Base-by-base conservation (phyloP, 2,329 filamentous ascomycete genomes). In the Penicillium aurantiogriseum region DNA sequence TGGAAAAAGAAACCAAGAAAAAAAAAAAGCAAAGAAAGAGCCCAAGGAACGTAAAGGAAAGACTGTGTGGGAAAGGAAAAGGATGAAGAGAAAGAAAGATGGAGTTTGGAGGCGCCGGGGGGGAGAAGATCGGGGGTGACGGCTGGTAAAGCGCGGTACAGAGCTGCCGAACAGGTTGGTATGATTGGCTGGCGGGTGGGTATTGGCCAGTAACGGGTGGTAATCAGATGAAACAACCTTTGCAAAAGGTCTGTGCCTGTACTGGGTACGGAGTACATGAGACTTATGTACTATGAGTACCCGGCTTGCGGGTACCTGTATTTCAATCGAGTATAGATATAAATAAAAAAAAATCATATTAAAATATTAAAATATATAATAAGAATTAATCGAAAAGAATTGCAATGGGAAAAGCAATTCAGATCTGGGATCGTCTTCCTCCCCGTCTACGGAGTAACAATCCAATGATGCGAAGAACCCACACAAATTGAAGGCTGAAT, bases 11-110 rank as follows among this genome's bases (percentile, higher is more conserved):
- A 56, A 60, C 52, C 61, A 62, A 54, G 61, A 33, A 15, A 35
- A 62, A 35, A 62, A 61, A 55, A 63, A 57, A 62, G 49, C 60
- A 60, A 57, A 59, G 56, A 63, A 60, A 58, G 47, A 60, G 54
- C 47, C 3, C 21, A 61, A 59, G 63, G 59, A 62, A 58, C 45
- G 62, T 56, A 44, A 61, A 62, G 58, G 46, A 59, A 59, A 54
- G 51, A 62, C 63, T 43, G 53, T 35, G 51, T 43, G 46, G 39
- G 61, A 51, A 51, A 46, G 56, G 19, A 63, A 57, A 59, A 60
- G 55, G 48, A 55, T 54, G 61, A 57, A 60, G 54, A 58, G 59
- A 50, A 55, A 62, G 57, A 45, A 56, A 57, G 57, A 57, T 59
- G 54, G 57, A 56, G 59, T 38, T 55, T 51, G 39, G 46, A 56